Evolutionary conservation across 116 monocot genomes (phyloP), one percentile per base, ranked within the genome.

Genomic region (Dioscorea cayenensis): DNA sequence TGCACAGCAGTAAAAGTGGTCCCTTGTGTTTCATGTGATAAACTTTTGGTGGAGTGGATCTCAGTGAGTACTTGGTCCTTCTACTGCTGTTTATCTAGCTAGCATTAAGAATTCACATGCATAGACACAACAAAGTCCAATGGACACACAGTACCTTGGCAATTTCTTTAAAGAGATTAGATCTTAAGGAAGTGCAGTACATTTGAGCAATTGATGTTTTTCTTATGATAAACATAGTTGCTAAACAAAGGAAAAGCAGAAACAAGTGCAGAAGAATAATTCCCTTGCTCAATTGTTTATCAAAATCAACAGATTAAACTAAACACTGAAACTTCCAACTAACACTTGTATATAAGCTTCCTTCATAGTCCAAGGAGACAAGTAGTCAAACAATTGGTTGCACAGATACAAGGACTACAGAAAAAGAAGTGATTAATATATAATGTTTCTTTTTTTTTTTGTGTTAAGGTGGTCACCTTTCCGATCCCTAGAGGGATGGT

Each of bases 251-350:
- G 55, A 14, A n/a, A 55, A 55, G 14, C 55, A 11, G 55, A 55
- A 55, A 55, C 55, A 18, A 55, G 55, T 55, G 55, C 55, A 55
- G 55, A 16, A 55, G 55, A 16, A 55, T 55, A 55, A 55, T 55
- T 55, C 55, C n/a, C n/a, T 55, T 16, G 5, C 55, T 18, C 55
- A 5, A n/a, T 55, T 55, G 55, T 55, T 55, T 55, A 55, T 18
- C 14, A 18, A 16, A 16, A 5, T 55, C 14, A 16, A 55, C 55
- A 55, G 19, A 55, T 55, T 55, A 55, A 55, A 55, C 55, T 55
- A 55, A 25, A 50, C 28, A 69, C 69, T 69, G 76, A 76, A 69
- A 68, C 76, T 76, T 76, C 76, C 55, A 19, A 16, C 55, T 55
- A 55, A 55, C n/a, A 18, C n/a, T 55, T 55, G 19, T 55, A 55